phyloP scores from a whole-genome alignment of 495 filamentous ascomycete species.

The Tetracladium marchalianum region DNA sequence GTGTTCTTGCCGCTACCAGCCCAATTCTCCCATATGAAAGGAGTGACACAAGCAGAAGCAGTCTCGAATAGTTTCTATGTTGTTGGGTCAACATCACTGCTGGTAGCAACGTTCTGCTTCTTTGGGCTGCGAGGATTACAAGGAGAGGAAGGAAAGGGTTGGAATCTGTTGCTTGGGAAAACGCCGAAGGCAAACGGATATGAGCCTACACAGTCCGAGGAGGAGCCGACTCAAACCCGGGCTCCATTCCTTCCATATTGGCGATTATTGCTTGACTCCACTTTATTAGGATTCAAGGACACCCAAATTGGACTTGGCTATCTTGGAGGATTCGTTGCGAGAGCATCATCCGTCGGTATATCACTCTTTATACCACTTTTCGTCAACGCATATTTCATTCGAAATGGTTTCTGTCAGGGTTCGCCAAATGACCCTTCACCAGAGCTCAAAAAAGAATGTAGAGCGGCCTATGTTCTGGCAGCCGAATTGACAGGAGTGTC shows the following conservation, averaged over 20 bases:
- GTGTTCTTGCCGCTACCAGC: conserved; percentile 83
- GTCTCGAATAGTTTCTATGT: conserved; percentile 77
- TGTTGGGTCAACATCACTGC: conserved; percentile 60
- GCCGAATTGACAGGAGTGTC: conserved; percentile 79
- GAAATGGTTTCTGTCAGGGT: conserved; percentile 65
- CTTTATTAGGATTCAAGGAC: conserved; percentile 64
- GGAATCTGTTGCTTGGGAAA: conserved; percentile 39
- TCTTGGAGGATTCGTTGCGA: conserved; percentile 87
- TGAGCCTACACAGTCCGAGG: conserved; percentile 3
- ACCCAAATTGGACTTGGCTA: conserved; percentile 77
- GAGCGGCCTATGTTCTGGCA: conserved; percentile 74
- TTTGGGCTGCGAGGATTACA: conserved; percentile 69
- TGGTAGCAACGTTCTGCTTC: conserved; percentile 64
- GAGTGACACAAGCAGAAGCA: conserved; percentile 54
- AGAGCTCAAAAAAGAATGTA: conserved; percentile 72
- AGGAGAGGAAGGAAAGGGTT: conserved; percentile 70
- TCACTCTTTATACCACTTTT: conserved; percentile 89
- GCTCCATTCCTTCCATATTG: conserved; percentile 32
- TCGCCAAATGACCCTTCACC: conserved; percentile 45
- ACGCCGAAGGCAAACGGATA: conserved; percentile 8
- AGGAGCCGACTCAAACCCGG: not conserved
- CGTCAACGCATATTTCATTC: conserved; percentile 80
- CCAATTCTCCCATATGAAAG: conserved; percentile 54
- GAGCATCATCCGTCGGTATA: conserved; percentile 91
- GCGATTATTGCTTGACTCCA: conserved; percentile 49